Conservation (phyloP, 495 filamentous ascomycete genomes). For the Lineolata rhizophorae region DNA sequence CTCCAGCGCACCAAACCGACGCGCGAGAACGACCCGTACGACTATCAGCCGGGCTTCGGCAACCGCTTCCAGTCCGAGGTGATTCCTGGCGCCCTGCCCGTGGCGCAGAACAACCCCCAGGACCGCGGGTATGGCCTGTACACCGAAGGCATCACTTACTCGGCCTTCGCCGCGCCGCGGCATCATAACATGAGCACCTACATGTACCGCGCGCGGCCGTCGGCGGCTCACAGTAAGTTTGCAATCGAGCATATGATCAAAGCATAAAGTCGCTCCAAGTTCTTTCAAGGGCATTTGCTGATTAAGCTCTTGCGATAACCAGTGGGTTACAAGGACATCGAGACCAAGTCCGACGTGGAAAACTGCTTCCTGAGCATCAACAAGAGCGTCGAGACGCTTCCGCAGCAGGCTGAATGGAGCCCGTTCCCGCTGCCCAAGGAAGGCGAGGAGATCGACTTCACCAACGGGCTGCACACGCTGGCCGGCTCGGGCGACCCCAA, state of each 20-base stretch:
- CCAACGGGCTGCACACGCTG: slow-evolving; percentile 20
- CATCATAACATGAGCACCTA: slow-evolving; percentile 21
- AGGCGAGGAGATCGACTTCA: slow-evolving; percentile 20
- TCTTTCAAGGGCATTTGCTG: slow-evolving; percentile 1
- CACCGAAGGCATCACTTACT: slow-evolving; percentile 11
- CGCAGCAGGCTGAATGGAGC: slow-evolving; percentile 22
- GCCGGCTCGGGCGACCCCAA: slow-evolving; percentile 21
- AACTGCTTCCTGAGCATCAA: slow-evolving; percentile 22
- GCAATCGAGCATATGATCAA: too few species aligned
- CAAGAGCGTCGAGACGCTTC: slow-evolving; percentile 18
- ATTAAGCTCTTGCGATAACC: too few species aligned
- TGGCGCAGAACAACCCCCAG: slow-evolving; percentile 23
- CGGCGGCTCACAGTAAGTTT: slow-evolving; percentile 21
- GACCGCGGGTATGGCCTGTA: slow-evolving; percentile 19
- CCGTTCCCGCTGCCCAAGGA: slow-evolving; percentile 19
- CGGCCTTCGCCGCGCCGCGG: slow-evolving; percentile 20
- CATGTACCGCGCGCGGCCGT: slow-evolving; percentile 22
- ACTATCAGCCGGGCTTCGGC: slow-evolving; percentile 21
- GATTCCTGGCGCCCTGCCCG: slow-evolving; percentile 21
- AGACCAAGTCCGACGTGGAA: slow-evolving; percentile 19
- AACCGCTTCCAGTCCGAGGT: slow-evolving; percentile 22
- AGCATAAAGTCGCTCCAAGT: too few species aligned
- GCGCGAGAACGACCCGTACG: slow-evolving; percentile 23
- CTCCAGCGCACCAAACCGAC: slow-evolving; percentile 22
- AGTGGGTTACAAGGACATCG: slow-evolving; percentile 20